Evolutionary conservation across 1,139 yeast species (phyloP), one percentile per base, ranked within the genome.

Genomic region (Yamadazyma buinensis): DNA sequence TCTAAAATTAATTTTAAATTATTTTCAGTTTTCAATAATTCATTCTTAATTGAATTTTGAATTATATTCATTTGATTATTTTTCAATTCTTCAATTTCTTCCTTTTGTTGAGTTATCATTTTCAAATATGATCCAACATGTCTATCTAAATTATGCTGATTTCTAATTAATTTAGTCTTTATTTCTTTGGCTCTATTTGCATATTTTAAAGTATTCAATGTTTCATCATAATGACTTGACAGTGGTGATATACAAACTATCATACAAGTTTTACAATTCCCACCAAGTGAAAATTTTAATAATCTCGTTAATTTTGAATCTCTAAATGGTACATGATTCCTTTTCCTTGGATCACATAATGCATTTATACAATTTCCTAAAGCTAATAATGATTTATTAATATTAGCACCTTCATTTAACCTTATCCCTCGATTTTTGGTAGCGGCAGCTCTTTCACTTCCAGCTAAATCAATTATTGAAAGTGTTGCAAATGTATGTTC

Each of bases 321-420:
- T 46, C 97, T 62, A 56, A 85, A 90, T 0, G 97, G 97, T 10
- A 92, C 76, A 59, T 90, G 97, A 41, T 77, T 72, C 35, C 77
- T 61, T 40, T 77, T 62, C 39, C 80, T 63, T 2, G 80, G 78
- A 49, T 81, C 92, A 60, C 95, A 86, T 33, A 88, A 66, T 1
- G 97, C 96, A 55, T 87, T 88, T 44, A 92, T 90, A 57, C 97
- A 90, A 52, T 88, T 90, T 0, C 97, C 97, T 33, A 92, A 66
- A 0, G 97, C 96, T 36, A 90, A 62, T 30, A 90, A 62, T 0
- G 96, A 87, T 52, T 81, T 79, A 61, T 90, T 90, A 49, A 90
- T 90, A 54, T 86, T 86, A 12, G 97, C 97, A 19, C 97, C 97
- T 54, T 90, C 97, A 41, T 79, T 74, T 9, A 90, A 64, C 35